Base-by-base conservation (phyloP, 306 rosid species). In the Myrica gale region DNA sequence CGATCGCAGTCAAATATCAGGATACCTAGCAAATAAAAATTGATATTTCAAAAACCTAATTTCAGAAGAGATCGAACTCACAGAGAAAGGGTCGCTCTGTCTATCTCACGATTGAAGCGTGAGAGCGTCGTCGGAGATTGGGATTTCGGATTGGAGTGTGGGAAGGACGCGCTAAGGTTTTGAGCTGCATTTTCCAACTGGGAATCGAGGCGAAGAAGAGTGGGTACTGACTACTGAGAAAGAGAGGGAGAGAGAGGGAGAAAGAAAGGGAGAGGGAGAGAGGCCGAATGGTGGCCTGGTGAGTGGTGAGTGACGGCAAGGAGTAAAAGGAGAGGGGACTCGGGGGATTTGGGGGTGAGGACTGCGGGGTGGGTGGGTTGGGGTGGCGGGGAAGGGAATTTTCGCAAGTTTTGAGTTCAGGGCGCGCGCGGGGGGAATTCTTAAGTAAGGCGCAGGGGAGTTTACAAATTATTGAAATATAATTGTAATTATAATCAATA, bases 151-250 rank as follows among this genome's bases (percentile, higher is more conserved):
- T 19, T 11, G 55, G 50, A 9, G 21, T 77, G 48, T 19, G 57
- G 21, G 85, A 47, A 32, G 78, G 58, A 43, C 69, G 76, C 9
- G 81, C 17, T 61, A 76, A 58, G 50, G 76, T 44, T 16, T 83
- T 51, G 67, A 83, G 76, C 69, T 76, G 72, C 87, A 83, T 83
- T 20, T 55, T 47, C 1, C 13, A 8, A 65, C 53, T 19, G 55
- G 17, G 4, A 52, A 50, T 50, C 17, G 66, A 21, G 39, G 44
- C 3, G 46, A 65, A 62, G 11, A 69, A 21, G 32, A 44, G 3
- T 7, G 71, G 2, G 53, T 37, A 15, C 43, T 26, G 1, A n/a
- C n/a, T n/a, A n/a, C n/a, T 9, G 55, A 20, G 56, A 48, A 9
- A 8, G 13, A 13, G 32, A 75, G 58, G 10, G 58, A 11, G 70